Evolutionary conservation across 2,329 filamentous ascomycete genomes (phyloP).

Genomic region (Ophiostoma sp.): DNA sequence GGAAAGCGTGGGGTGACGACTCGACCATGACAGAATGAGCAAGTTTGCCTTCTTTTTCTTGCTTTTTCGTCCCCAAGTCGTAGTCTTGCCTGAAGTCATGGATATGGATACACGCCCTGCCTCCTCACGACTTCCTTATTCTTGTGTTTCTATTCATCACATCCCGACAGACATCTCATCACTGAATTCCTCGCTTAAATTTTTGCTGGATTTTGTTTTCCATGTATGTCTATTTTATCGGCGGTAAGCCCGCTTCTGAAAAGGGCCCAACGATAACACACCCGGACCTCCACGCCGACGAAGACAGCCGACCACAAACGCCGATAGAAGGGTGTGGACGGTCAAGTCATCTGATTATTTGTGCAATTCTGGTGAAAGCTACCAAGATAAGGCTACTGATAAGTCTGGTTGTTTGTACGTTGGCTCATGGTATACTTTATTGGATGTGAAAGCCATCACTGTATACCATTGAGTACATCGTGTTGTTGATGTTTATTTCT

Average conservation of each 20-base stretch:
- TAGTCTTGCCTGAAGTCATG: neutral
- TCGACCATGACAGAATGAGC: neutral
- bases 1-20: neutral
- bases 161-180: too few relatives aligned
- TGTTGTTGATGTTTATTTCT: too few relatives aligned
- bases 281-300: neutral
- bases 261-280: too few relatives aligned
- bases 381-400: too few relatives aligned
- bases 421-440: too few relatives aligned
- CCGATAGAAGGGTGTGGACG: neutral
- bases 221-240: too few relatives aligned
- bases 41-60: neutral
- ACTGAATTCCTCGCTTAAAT: neutral
- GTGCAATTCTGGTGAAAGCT: too few relatives aligned
- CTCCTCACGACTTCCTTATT: neutral
- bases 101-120: neutral
- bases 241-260: neutral
- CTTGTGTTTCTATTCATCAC: neutral
- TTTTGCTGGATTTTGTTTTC: too few relatives aligned
- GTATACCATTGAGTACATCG: neutral
- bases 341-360: neutral
- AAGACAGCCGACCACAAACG: neutral
- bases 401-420: too few relatives aligned
- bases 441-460: too few relatives aligned
- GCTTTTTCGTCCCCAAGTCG: neutral